Base-by-base conservation (phyloP, 352 stramenopile species). In the Globisporangium apiculatum region DNA sequence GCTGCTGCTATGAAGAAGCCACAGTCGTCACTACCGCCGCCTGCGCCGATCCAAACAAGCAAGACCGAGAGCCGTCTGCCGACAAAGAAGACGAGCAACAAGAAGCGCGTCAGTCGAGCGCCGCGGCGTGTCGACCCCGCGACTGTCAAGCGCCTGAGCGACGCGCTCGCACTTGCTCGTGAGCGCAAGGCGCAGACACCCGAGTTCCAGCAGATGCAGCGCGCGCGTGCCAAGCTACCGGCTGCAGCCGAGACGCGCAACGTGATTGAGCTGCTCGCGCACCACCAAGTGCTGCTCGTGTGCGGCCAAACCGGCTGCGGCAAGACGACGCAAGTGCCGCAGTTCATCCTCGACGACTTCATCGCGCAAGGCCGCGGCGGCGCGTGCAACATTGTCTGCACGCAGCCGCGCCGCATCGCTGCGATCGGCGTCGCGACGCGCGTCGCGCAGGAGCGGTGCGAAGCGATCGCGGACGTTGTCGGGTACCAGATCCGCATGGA, bases 401-500 rank as follows among this genome's bases (percentile, higher is more conserved):
- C 94, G 35, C 97, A 99, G 65, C 97, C 97, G 51, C 82, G 97
- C 1, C 78, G 83, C 41, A 88, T 99, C 37, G 96, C 96, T n/a
- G 97, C 97, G 35, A 98, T 98, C 51, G 96, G 93, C 42, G 95
- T 99, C 15, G 94, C 94, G 7, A 83, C 73, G n/a, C 91, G 97
- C 42, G 97, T 99, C 14, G 91, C 95, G 0, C 76, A 98, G 35
- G 97, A 99, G 62, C 82, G 95, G 7, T 94, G 83, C 48, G 94
- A 98, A 76, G 64, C 77, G 3, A 81, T 91, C 49, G 79, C 79
- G 6, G 87, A 91, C 37, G 64, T 91, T 7, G 81, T 97, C 10
- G 96, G 96, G 15, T 99, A 99, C 64, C 94, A 97, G 60, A 98
- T 99, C 60, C 89, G 96, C 48, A 93, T 98, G 75, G 95, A 99